Evolutionary conservation across 176 grass and related monocot species (phyloP).

Genomic region (Bothriochloa decipiens): DNA sequence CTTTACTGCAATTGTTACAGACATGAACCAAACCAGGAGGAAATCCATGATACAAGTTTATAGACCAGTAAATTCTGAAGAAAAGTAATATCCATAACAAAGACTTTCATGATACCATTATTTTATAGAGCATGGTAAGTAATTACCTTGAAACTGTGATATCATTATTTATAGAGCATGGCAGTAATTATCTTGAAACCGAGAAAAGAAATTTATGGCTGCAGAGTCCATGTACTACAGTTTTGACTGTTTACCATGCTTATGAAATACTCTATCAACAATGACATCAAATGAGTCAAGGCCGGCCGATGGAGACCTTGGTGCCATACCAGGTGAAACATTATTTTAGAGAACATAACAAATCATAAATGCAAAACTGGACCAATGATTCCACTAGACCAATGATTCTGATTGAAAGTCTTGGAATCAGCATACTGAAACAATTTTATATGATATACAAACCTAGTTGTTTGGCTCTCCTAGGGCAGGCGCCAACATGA

Average conservation of each 20-base stretch:
- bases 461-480: constrained; percentile 22
- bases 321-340: background rate
- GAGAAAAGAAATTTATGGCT: background rate
- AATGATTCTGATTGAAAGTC: constrained; percentile 21
- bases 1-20: background rate
- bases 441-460: background rate
- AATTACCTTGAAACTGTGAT: background rate
- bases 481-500: constrained; percentile 2
- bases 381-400: constrained; percentile 31
- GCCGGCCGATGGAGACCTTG: constrained; percentile 48
- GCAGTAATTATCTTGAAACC: background rate
- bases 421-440: constrained; percentile 26
- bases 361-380: constrained; percentile 9
- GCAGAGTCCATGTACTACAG: constrained; percentile 4
- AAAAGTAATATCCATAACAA: background rate
- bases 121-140: background rate
- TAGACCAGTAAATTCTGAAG: background rate
- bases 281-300: constrained; percentile 50
- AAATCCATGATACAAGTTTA: background rate
- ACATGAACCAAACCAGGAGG: background rate
- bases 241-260: constrained; percentile 1
- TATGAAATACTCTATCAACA: constrained; percentile 14
- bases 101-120: background rate
- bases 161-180: background rate
- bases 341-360: constrained; percentile 19